Percentiles rank a stretch among this genome's conserved stretches.
phyloP scores from a whole-genome alignment of 192 early-diverging fungal genomes.

The Chytriomyces sp. region DNA sequence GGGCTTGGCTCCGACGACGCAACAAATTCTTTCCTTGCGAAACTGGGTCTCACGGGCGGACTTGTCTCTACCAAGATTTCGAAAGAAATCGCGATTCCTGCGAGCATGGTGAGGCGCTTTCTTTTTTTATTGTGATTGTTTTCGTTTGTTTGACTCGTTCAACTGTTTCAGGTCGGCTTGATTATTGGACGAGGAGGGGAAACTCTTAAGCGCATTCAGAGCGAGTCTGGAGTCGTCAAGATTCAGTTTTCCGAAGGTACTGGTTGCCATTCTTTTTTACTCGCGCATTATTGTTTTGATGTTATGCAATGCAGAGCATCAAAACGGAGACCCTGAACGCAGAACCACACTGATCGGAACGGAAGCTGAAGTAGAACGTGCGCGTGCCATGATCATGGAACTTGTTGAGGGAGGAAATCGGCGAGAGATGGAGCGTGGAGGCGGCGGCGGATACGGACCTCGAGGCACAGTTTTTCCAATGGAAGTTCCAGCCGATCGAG shows the following conservation, averaged over 20 bases:
- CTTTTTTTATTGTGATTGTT: neutral
- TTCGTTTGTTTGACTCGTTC: constrained; percentile 58
- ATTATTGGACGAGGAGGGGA: constrained; percentile 83
- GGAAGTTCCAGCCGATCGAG: constrained; percentile 62
- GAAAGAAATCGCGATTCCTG: constrained; percentile 20
- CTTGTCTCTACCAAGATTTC: constrained; percentile 14
- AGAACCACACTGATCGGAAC: constrained; percentile 72
- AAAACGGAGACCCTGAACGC: constrained; percentile 29
- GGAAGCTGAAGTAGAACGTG: constrained; percentile 68
- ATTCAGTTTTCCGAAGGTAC: constrained; percentile 69
- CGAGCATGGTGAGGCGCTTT: constrained; percentile 16
- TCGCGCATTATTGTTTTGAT: neutral
- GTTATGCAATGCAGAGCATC: too few species aligned
- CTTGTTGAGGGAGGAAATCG: constrained; percentile 59
- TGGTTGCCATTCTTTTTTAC: neutral
- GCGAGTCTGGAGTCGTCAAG: constrained; percentile 64
- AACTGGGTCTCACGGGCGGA: constrained; percentile 19
- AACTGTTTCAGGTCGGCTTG: constrained; percentile 62
- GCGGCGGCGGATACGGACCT: constrained; percentile 43
- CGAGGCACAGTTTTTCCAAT: constrained; percentile 56
- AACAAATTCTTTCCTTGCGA: constrained; percentile 22
- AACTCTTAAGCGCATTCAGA: constrained; percentile 79
- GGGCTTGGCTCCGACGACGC: constrained; percentile 30
- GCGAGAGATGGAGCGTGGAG: constrained; percentile 23
- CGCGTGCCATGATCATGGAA: constrained; percentile 76